Base-by-base conservation (phyloP, 2,329 filamentous ascomycete genomes). In the Ophiostoma populinum region DNA sequence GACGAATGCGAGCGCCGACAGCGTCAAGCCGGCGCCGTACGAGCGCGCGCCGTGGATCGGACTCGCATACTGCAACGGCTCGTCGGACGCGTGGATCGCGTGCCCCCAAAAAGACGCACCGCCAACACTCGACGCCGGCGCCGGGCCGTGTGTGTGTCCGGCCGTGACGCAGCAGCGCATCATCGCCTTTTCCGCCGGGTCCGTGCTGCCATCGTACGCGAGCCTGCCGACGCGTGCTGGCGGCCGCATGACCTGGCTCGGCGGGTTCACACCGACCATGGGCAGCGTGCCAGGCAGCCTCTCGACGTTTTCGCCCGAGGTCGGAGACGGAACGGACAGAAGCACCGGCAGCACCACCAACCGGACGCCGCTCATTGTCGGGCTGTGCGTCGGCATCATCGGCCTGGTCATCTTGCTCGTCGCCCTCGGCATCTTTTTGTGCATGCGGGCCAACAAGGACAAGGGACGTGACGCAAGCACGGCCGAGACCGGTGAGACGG, bases 31-130 rank as follows among this genome's bases (percentile, higher is more conserved):
- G 2, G 13, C 13, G 3, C 30, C 30, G 1, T 36, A 43, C 12
- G 15, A 39, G 42, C 40, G 40, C 21, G 40, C 47, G 27, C 44
- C 50, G 8, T 58, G 55, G 54, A 36, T 51, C 6, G 53, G 51
- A 1, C 47, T 57, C 12, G 48, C 48, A 2, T 54, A 50, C 42
- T 57, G 54, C 45, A 51, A 55, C 37, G 44, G 44, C 42, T 26
- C 45, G 3, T 46, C 46, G 2, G 39, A 49, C 19, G 35, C 50
- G 36, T 56, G 55, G 50, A 42, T 50, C 12, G 47, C 47, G 15
- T 56, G 55, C 40, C 40, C 42, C 12, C 52, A 55, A 32, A 40
- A 40, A 2, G 39, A 25, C 26, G 35, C 39, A 6, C 40, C 47
- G 1, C 30, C 34, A 3, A 47, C 48, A 5, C 37, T 51, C 12